Base-by-base conservation (phyloP, 768 basidiomycete genomes). In the Mycena vitilis region DNA sequence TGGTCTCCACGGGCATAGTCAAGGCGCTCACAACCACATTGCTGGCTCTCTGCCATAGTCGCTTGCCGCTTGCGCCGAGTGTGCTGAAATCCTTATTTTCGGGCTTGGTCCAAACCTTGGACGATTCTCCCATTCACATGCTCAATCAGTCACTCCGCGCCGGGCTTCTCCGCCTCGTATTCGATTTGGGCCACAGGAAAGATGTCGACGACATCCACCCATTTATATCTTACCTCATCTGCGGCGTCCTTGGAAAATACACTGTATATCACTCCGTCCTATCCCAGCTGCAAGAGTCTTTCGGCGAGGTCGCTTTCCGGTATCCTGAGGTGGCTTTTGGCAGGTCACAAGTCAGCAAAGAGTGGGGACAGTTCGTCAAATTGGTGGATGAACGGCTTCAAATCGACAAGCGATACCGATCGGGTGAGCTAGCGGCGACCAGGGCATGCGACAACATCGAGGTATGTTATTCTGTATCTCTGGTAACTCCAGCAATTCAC, bases 371-470 rank as follows among this genome's bases (percentile, higher is more conserved):
- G 34, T 54, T 54, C 13, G 16, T 54, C 13, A 18, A 2, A 36
- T n/a, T 54, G 34, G 34, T 36, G 34, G 30, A 36, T 5, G 25
- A 20, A 11, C 52, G 52, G 16, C 6, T 54, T 15, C 34, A 37
- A 2, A 16, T 54, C 25, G 18, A 20, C 34, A 34, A 54, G 5
- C 16, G 7, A 37, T 54, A 36, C 7, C 34, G 18, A 13, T 36
- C 34, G 18, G 34, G 52, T 18, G 13, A 13, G 30, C 36, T 54
- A 20, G 12, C 30, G 7, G 34, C 52, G 1, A 20, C 30, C 18
- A 34, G 34, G 36, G 52, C 34, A 20, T 54, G 52, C 52, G 36
- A 55, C 38, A 38, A 55, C n/a, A 36, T 55, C n/a, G 37, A 55
- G 34, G 54, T 38, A 20, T n/a, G 54, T 52, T 2, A 5, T 20